These are phyloP conservation scores for Aspergillus felis DNA, from an alignment of 2,329 filamentous ascomycete species.

Conservation along the genomic window DNA sequence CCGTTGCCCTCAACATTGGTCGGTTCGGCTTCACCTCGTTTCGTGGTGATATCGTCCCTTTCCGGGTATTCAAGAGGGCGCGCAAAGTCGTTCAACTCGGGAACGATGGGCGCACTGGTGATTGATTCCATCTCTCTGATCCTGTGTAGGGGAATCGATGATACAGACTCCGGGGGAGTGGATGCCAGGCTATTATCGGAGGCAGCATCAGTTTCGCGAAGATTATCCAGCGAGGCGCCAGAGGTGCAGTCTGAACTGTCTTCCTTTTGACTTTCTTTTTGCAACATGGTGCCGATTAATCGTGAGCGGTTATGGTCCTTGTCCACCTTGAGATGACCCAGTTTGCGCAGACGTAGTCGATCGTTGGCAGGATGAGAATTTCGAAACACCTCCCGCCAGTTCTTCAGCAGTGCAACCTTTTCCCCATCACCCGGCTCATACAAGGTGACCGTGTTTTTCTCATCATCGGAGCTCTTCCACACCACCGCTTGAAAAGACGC, in stretches of 20 bases:
- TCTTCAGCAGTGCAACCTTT: constrained; percentile 42
- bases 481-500: constrained; percentile 38
- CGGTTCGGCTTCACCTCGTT: not conserved
- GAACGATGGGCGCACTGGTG: not conserved
- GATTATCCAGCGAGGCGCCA: constrained; percentile 11
- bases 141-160: constrained; percentile 4
- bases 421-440: constrained; percentile 40
- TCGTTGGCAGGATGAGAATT: constrained; percentile 29
- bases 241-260: constrained; percentile 18
- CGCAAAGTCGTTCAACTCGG: not conserved
- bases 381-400: constrained; percentile 45
- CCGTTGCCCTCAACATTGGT: not conserved
- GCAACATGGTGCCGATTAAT: not conserved
- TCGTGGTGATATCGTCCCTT: not conserved
- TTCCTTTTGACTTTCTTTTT: constrained; percentile 4
- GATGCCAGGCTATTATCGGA: constrained; percentile 19
- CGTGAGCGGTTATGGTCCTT: not conserved
- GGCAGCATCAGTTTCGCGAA: constrained; percentile 10
- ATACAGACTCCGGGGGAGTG: constrained; percentile 15
- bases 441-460: constrained; percentile 22
- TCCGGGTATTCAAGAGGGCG: not conserved
- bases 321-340: not conserved
- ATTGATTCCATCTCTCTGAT: not conserved
- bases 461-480: constrained; percentile 32
- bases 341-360: constrained; percentile 17